Conservation (phyloP, 2,329 filamentous ascomycete genomes). For the Verticillium zaregamsianum region DNA sequence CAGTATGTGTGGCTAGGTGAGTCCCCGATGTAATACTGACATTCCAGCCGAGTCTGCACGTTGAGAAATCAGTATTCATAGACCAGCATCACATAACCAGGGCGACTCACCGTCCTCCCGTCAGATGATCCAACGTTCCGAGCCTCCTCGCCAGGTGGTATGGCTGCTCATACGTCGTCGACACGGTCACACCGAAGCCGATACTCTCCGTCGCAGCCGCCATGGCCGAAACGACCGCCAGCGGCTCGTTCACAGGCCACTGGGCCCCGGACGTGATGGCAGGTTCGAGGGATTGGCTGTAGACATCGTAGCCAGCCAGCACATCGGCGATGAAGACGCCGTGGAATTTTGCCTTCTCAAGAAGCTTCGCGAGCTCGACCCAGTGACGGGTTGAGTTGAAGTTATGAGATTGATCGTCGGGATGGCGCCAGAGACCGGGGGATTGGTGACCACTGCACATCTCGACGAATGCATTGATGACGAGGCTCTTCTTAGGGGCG, state of each 20-base stretch:
- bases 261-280: conserved; percentile 61
- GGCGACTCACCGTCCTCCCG: conserved; percentile 49
- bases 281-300: conserved; percentile 56
- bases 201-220: conserved; percentile 65
- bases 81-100: neutral
- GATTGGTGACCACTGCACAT: conserved; percentile 42
- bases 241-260: conserved; percentile 67
- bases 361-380: conserved; percentile 54
- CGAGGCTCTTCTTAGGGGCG: conserved; percentile 30
- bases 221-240: conserved; percentile 64
- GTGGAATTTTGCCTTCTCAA: conserved; percentile 60
- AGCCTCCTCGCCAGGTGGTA: conserved; percentile 64
- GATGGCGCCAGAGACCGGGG: conserved; percentile 53
- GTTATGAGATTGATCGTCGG: conserved; percentile 55
- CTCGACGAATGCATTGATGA: conserved; percentile 40
- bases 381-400: conserved; percentile 60
- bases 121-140: conserved; percentile 65
- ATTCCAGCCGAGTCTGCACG: conserved; percentile 49
- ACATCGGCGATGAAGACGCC: conserved; percentile 66
- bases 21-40: conserved; percentile 21
- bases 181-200: conserved; percentile 66
- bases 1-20: neutral
- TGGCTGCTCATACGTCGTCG: conserved; percentile 67
- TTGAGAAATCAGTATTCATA: neutral
- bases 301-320: conserved; percentile 66